Percentiles rank a stretch among this genome's conserved stretches.
Conservation (phyloP, 768 basidiomycete species). For the Leccinum obscurum region DNA sequence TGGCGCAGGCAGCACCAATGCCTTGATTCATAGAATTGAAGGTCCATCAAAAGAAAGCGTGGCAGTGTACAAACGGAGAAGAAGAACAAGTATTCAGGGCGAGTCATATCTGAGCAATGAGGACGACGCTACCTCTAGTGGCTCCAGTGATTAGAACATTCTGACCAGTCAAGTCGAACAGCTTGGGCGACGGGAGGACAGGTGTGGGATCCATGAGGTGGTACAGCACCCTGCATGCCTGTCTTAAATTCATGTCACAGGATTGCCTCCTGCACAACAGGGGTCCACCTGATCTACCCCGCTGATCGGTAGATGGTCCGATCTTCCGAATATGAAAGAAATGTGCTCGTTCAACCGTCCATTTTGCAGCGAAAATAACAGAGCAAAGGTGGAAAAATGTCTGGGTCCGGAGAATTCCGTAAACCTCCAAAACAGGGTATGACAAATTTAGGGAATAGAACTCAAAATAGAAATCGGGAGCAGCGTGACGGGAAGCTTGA, state of each 20-base stretch:
- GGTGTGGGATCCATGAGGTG: slow-evolving; percentile 55
- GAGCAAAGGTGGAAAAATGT: slow-evolving; percentile 12
- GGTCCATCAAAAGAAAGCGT: slow-evolving; percentile 11
- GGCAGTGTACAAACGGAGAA: slow-evolving; percentile 15
- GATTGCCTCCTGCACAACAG: slow-evolving; percentile 1
- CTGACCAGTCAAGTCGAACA: slow-evolving; percentile 68
- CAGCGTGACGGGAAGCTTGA: slow-evolving; percentile 22
- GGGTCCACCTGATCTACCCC: slow-evolving; percentile 24
- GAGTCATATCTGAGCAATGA: slow-evolving; percentile 14
- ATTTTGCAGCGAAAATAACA: slow-evolving; percentile 1
- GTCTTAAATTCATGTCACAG: slow-evolving; percentile 22
- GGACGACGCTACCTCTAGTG: slow-evolving; percentile 60
- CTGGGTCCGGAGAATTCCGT: slow-evolving; percentile 13
- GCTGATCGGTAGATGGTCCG: slow-evolving; percentile 35
- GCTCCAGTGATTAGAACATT: slow-evolving; percentile 81
- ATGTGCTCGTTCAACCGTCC: slow-evolving; percentile 5
- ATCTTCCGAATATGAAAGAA: slow-evolving; percentile 17
- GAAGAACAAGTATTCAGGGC: slow-evolving; percentile 17
- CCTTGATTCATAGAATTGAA: slow-evolving; percentile 35
- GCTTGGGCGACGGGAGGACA: slow-evolving; percentile 44
- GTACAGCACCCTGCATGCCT: slow-evolving; percentile 8
- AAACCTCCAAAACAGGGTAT: slow-evolving; percentile 24
- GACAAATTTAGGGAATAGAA: slow-evolving; percentile 23
- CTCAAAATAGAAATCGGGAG: slow-evolving; percentile 28
- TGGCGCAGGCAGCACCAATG: slow-evolving; percentile 55